Base-by-base conservation (phyloP, 2,329 filamentous ascomycete genomes). In the Aspergillus eucalypticola region DNA sequence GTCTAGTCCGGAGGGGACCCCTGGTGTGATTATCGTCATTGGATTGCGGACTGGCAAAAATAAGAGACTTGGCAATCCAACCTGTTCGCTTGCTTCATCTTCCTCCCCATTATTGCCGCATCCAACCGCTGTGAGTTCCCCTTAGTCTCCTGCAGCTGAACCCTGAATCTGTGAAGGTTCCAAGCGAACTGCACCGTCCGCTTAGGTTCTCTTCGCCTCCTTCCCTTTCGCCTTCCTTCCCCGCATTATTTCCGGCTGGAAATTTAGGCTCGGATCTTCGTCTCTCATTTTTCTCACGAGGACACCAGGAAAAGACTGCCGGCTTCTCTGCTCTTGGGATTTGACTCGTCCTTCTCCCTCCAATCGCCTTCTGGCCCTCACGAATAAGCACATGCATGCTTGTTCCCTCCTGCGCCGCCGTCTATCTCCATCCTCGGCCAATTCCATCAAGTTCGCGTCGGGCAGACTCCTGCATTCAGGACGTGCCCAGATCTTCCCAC, bases 381-480 rank as follows among this genome's bases (percentile, higher is more conserved):
- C 42, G 19, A 57, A 50, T 19, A 53, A 65, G 71, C 74, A 73
- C 69, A 78, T 78, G 75, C 75, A 68, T 68, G 67, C 70, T 65
- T 64, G 70, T 60, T 64, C 60, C 29, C 60, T 66, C 25, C 51
- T 71, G 52, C 65, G 69, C 62, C 73, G 69, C 64, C 70, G 72
- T 66, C 67, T 73, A 63, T 58, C 71, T 56, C 59, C 66, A 60
- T 67, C 71, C 68, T 72, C 74, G 69, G 71, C 69, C 66, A 69
- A 69, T 50, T 59, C 58, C n/a, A 56, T 67, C 29, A 61, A 60
- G 53, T 65, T 62, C 57, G 44, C 55, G 46, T 65, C 63, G 60
- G 61, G 54, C 55, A 51, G 59, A 44, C 55, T 61, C 54, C 62
- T 61, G 49, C 51, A 54, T 51, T 52, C 56, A 35, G 46, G 51